Evolutionary conservation across 768 basidiomycete genomes (phyloP), one percentile per base, ranked within the genome.

Genomic region (Rhodotorula kratochvilovae): DNA sequence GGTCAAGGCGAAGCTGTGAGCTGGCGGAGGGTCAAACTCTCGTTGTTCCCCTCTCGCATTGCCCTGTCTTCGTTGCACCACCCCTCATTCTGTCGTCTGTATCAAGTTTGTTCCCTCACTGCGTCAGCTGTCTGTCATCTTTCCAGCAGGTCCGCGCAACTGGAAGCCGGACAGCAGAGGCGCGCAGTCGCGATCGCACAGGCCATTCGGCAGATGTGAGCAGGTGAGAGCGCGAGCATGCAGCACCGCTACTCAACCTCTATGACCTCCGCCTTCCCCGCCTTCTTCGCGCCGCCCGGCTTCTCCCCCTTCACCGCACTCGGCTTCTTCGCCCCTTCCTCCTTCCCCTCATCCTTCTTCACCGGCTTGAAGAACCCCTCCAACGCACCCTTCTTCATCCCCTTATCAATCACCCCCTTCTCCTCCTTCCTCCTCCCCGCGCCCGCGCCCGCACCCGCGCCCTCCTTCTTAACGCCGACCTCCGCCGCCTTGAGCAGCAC

Each of bases 301-400:
- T 33, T 21, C 17, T 21, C 55, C 11, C 3, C 54, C 31, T 31
- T 12, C 5, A 3, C 54, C 31, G 23, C 12, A 11, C 12, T 35
- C 23, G 3, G 35, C 35, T 35, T 36, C 35, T 36, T 2, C 55
- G 33, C 33, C n/a, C 12, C 29, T 1, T 1, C 21, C 31, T 68
- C 27, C 33, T 54, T 33, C 12, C 39, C 51, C 51, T 39, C 54
- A 15, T 21, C 17, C 23, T 31, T 59, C 27, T 56, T 27, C n/a
- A 45, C 59, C 23, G 56, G 46, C 19, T 48, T 50, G 36, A 74
- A 74, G 59, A 70, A 74, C 29, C 69, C 58, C 31, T 66, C 66
- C 5, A 70, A 43, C 45, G 65, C 70, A 8, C 15, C 71, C 63
- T 71, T 70, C 57, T 71, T 66, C 51, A 53, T 53, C 31, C 62